These are phyloP conservation scores for Russula vinacea DNA, from an alignment of 768 basidiomycete species.

Conservation along the genomic window DNA sequence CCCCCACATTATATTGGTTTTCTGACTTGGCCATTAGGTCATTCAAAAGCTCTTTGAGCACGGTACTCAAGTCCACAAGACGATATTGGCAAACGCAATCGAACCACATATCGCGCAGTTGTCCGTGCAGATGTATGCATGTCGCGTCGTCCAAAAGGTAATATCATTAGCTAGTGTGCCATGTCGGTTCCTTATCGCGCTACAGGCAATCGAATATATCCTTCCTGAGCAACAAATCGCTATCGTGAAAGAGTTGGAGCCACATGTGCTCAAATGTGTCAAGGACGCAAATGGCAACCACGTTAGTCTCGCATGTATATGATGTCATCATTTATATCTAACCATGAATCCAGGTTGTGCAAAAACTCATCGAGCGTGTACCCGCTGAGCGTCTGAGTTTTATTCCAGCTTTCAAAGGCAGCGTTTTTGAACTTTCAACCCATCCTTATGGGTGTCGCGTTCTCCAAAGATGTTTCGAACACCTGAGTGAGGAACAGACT, in stretches of 20 bases:
- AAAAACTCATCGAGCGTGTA: constrained; percentile 83
- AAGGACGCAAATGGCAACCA: constrained; percentile 94
- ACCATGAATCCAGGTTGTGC: constrained; percentile 58
- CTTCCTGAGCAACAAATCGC: constrained; percentile 70
- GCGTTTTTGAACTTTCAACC: constrained; percentile 75
- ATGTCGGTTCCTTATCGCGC: constrained; percentile 25
- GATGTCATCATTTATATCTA: constrained; percentile 18
- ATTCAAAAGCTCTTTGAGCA: constrained; percentile 92
- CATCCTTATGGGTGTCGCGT: constrained; percentile 96
- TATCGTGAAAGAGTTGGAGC: constrained; percentile 77
- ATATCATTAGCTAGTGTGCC: constrained; percentile 15
- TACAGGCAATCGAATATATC: constrained; percentile 79
- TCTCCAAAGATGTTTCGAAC: constrained; percentile 87
- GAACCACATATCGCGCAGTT: constrained; percentile 73
- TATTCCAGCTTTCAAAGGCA: constrained; percentile 69
- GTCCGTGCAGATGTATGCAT: constrained; percentile 92
- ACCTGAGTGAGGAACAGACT: constrained; percentile 65
- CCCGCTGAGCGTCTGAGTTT: constrained; percentile 73
- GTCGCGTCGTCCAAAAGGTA: constrained; percentile 93
- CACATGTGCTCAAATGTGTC: constrained; percentile 78
- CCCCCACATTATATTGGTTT: constrained; percentile 11
- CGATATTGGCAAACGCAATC: constrained; percentile 64
- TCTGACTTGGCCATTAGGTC: constrained; percentile 49
- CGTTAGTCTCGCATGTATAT: constrained; percentile 47
- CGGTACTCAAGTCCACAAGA: constrained; percentile 73